phyloP scores from a whole-genome alignment of 1,284 basidiomycete genomes.

The Vanrija pseudolonga region DNA sequence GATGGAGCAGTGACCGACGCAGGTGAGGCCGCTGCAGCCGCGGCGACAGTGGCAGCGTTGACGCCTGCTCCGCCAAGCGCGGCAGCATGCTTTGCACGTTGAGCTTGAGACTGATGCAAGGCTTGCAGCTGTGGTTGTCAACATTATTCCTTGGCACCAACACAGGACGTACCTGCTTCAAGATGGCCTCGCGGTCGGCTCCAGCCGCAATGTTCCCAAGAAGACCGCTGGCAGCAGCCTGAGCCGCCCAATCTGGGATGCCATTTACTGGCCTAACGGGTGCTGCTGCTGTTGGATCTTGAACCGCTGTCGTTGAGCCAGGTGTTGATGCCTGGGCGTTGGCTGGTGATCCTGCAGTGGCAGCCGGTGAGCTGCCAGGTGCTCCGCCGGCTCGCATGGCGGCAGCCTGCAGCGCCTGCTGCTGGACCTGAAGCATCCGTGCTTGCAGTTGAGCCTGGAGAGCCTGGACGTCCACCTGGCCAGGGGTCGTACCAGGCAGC shows the following conservation, averaged over 20 bases:
- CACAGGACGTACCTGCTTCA: slow-evolving; percentile 36
- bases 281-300: background rate
- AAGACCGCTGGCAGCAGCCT: slow-evolving; percentile 14
- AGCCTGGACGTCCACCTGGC: slow-evolving; percentile 5
- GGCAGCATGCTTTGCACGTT: slow-evolving; percentile 15
- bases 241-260: slow-evolving; percentile 13
- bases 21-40: background rate
- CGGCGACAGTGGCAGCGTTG: background rate
- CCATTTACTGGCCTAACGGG: background rate
- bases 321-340: slow-evolving; percentile 1
- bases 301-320: background rate
- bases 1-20: slow-evolving; percentile 7
- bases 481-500: background rate
- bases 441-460: slow-evolving; percentile 19
- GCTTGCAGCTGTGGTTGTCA: slow-evolving; percentile 27
- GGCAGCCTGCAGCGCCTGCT: slow-evolving; percentile 21
- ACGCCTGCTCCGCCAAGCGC: background rate
- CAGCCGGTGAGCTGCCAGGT: background rate
- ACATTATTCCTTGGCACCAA: background rate
- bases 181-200: slow-evolving; percentile 35
- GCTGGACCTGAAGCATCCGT: slow-evolving; percentile 15
- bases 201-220: slow-evolving; percentile 19
- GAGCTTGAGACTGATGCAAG: slow-evolving; percentile 28
- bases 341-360: background rate
- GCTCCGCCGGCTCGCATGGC: slow-evolving; percentile 4